A percentile compares a stretch with the other conserved stretches of the same genome.
Conservation (phyloP, 148 eudicot genomes). For the Drosera capensis region DNA sequence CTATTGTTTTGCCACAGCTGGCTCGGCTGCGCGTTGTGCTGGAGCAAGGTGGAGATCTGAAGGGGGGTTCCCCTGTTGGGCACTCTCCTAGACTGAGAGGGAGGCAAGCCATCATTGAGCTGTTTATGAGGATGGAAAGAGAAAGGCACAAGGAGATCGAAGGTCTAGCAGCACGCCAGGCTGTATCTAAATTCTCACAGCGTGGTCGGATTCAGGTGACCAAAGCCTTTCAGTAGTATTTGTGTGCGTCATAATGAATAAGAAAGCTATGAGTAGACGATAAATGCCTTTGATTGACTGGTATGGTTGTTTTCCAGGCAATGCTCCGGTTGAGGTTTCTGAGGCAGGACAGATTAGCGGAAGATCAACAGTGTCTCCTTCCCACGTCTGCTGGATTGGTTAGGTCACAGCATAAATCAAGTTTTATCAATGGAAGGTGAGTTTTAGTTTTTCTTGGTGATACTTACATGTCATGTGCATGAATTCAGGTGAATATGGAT, state of each 20-base stretch:
- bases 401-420: conserved; percentile 6
- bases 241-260: not conserved
- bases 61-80: conserved; percentile 3
- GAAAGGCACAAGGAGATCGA: conserved; percentile 45
- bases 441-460: too few species aligned
- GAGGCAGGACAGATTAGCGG: conserved; percentile 17
- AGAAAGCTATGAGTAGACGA: too few species aligned
- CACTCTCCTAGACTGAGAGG: conserved; percentile 49
- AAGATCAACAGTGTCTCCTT: conserved; percentile 1
- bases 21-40: conserved; percentile 8
- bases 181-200: conserved; percentile 48
- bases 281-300: not conserved
- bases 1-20: conserved; percentile 2
- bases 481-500: too few species aligned
- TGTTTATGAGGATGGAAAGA: conserved; percentile 30
- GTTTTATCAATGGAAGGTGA: conserved; percentile 22
- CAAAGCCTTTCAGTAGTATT: not conserved
- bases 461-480: too few species aligned
- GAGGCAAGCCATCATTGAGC: conserved; percentile 39
- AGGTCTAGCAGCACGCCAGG: conserved; percentile 16
- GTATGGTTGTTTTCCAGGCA: conserved; percentile 18
- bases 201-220: conserved; percentile 73
- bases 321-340: conserved; percentile 34
- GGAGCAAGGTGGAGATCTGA: not conserved
- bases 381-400: conserved; percentile 4